phyloP scores from a whole-genome alignment of 2,329 filamentous ascomycete species.

The Cylindrodendrum hubeiense region DNA sequence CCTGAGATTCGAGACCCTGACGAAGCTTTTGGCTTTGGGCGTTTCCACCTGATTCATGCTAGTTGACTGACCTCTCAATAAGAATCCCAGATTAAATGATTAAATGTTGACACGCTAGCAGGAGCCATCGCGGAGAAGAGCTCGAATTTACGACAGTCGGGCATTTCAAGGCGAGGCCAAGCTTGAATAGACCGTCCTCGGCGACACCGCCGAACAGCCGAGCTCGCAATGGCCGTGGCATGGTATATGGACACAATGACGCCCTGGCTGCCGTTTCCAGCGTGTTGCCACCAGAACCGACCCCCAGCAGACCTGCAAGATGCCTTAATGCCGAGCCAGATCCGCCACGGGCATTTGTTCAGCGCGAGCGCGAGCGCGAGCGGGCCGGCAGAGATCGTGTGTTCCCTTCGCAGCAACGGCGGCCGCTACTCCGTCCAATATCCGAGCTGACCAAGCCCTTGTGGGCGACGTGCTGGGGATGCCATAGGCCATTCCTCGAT shows the following conservation, averaged over 20 bases:
- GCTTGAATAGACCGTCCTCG: constrained; percentile 7
- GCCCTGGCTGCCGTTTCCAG: not conserved
- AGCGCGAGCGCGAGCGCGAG: constrained; percentile 11
- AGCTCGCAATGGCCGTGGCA: not conserved
- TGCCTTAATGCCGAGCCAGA: constrained; percentile 14
- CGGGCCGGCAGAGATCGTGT: not conserved
- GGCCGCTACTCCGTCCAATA: constrained; percentile 14
- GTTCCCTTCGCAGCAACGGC: not conserved
- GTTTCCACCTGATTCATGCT: not conserved
- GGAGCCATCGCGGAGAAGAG: not conserved
- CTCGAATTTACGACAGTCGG: not conserved
- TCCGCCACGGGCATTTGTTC: constrained; percentile 19
- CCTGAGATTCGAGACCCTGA: constrained; percentile 16
- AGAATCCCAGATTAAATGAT: not conserved
- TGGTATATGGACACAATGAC: not conserved
- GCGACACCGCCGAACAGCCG: constrained; percentile 2
- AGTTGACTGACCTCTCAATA: not conserved
- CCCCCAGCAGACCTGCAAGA: not conserved
- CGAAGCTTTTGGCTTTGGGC: not conserved
- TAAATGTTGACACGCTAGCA: not conserved
- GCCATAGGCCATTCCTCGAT: not conserved
- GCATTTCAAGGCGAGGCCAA: not conserved
- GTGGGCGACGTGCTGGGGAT: not conserved
- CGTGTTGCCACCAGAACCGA: not conserved
- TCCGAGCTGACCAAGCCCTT: constrained; percentile 12